Evolutionary conservation across 371 early-diverging fungal species (phyloP), one percentile per base, ranked within the genome.

Genomic region (Mortierella sp.): DNA sequence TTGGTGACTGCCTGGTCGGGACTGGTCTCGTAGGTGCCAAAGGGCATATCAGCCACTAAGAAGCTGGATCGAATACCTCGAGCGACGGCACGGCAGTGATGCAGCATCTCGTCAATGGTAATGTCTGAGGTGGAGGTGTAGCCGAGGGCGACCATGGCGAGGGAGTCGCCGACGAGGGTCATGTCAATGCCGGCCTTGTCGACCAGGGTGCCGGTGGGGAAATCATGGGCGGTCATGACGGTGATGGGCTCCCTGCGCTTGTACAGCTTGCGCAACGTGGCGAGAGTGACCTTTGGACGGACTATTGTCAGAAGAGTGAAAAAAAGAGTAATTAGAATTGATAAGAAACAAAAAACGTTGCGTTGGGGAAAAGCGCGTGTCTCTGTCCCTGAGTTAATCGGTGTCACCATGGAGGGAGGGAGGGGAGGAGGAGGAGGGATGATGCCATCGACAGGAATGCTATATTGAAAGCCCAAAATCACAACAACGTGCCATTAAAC

Each of bases 131-230:
- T 98, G 21, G 93, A 93, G 57, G 95, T 93, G 87, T 95, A 93
- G 9, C 98, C 98, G 67, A 99, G 89, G 3, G 96, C 94, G 0
- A 98, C 98, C 98, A 98, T 99, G 21, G 97, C 98, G 72, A 98
- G 88, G 4, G 97, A 97, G 88, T 98, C 99, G n/a, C 99, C 99
- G 2, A 99, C 97, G 16, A 99, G 92, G 73, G 92, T 91, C 82
- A 96, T 90, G 82, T 99, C 99, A 76, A 96, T 92, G 1, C 94
- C 95, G 5, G 95, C 90, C 55, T 93, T 92, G 74, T 98, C 98
- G 61, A 92, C 94, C 48, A 96, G 92, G 26, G 95, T 86, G 3
- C 95, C 96, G 8, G 97, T 94, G 31, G 98, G 97, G 79, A 97
- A 99, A 87, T 98, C 96, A 87, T 94, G 92, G 6, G 96, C 96